Percentiles rank a stretch among this genome's conserved stretches.
These are phyloP conservation scores for Triangularia setosa DNA, from an alignment of 2,329 filamentous ascomycete species.

Conservation along the genomic window DNA sequence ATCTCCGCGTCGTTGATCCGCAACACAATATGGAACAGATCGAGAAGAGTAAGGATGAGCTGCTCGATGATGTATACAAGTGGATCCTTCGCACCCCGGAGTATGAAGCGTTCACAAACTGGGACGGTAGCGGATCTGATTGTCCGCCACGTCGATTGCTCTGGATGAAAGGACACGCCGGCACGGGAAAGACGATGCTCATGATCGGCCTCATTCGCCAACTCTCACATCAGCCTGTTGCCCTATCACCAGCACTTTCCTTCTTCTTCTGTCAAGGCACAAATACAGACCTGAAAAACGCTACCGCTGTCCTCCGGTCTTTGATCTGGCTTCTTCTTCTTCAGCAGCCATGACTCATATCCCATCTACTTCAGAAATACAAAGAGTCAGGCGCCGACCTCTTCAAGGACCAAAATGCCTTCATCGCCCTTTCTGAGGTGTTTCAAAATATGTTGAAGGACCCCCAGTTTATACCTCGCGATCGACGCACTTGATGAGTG, in stretches of 20 bases:
- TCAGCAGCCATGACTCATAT: constrained; percentile 21
- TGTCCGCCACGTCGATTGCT: constrained; percentile 15
- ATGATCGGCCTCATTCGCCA: constrained; percentile 21
- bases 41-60: constrained; percentile 18
- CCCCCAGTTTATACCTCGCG: constrained; percentile 15
- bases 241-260: constrained; percentile 11
- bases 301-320: constrained; percentile 19
- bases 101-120: constrained; percentile 20
- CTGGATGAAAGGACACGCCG: constrained; percentile 22
- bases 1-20: constrained; percentile 20
- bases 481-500: constrained; percentile 16
- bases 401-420: constrained; percentile 19
- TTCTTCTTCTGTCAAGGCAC: constrained; percentile 23
- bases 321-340: constrained; percentile 13
- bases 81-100: constrained; percentile 18
- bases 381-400: constrained; percentile 16
- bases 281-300: constrained; percentile 17
- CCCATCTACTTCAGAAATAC: constrained; percentile 22
- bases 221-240: constrained; percentile 12
- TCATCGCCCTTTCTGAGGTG: constrained; percentile 14
- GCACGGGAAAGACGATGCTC: constrained; percentile 24
- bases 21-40: constrained; percentile 19
- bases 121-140: constrained; percentile 13
- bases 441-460: constrained; percentile 19
- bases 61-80: constrained; percentile 19